Base-by-base conservation (phyloP, 805 yeast species). In the Cyberlindnera mrakii region DNA sequence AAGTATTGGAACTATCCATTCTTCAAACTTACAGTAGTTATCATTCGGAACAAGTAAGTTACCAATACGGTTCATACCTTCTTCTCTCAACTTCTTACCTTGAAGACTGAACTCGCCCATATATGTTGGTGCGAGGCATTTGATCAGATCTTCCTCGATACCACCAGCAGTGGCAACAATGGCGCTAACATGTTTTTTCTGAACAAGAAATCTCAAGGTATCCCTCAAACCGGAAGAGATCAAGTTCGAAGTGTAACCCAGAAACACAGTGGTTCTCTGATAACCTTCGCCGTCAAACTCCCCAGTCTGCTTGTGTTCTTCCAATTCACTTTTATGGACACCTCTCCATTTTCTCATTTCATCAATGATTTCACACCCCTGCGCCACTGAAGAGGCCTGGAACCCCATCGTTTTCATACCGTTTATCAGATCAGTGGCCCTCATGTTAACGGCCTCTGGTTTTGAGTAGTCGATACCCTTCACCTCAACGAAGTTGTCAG, bases 131-230 rank as follows among this genome's bases (percentile, higher is more conserved):
- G 98, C 99, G 44, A 93, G 72, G 62, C 96, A 89, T 66, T 93
- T 93, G 72, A 93, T 93, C 39, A 93, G 68, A 67, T 93, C 99
- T 69, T 93, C 99, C 64, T 93, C 99, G 48, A 93, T 81, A 53
- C 99, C 99, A 52, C 99, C 99, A 18, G 96, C 99, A 49, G 91
- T 77, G n/a, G 98, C 84, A 39, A 93, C 99, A 56, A 93, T 79
- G 15, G 95, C 98, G 55, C 89, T 84, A 36, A 93, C 96, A 77
- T 85, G 85, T 65, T 89, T 91, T 68, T 95, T 82, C 65, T 95
- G 95, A 29, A 89, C 98, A 54, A 93, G 73, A 62, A 72, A 91
- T 60, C 93, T 76, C 53, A 93, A 68, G 27, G 96, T 88, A 57
- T 90, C 96, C 65, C 99, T 79, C 46, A 90, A 68, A 35, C 99